Percentiles rank a stretch among this genome's conserved stretches.
phyloP scores from a whole-genome alignment of 2,329 filamentous ascomycete species.

The Stemphylium beticola region DNA sequence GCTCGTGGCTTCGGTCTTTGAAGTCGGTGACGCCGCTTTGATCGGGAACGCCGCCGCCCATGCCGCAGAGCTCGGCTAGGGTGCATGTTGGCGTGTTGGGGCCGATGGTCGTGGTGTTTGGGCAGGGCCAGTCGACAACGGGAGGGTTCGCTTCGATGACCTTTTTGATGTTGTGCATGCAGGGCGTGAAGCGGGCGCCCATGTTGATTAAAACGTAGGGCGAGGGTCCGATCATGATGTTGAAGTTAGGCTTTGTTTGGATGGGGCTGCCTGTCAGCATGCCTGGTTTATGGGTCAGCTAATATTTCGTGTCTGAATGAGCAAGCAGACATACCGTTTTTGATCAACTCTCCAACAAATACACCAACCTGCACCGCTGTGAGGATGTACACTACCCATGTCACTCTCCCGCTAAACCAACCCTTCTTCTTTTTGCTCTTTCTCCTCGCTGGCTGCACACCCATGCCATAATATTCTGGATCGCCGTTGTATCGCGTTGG shows the following conservation, averaged over 20 bases:
- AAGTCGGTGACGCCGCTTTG: slow-evolving; percentile 59
- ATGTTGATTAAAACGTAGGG: slow-evolving; percentile 92
- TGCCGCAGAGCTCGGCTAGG: slow-evolving; percentile 82
- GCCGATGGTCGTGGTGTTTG: slow-evolving; percentile 71
- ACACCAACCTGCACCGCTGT: slow-evolving; percentile 79
- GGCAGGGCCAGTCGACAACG: slow-evolving; percentile 74
- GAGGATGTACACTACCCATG: slow-evolving; percentile 84
- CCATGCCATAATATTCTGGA: slow-evolving; percentile 46
- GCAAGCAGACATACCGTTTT: slow-evolving; percentile 68
- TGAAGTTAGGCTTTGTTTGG: slow-evolving; percentile 83
- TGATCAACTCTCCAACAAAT: slow-evolving; percentile 87
- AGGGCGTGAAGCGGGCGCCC: slow-evolving; percentile 89
- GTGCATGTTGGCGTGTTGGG: slow-evolving; percentile 64
- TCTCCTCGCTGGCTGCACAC: slow-evolving; percentile 17
- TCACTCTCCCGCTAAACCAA: slow-evolving; percentile 65
- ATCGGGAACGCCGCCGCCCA: slow-evolving; percentile 73
- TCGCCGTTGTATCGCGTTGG: slow-evolving; percentile 47
- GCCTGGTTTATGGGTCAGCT: slow-evolving; percentile 53
- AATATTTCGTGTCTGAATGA: neutral
- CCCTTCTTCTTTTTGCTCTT: slow-evolving; percentile 53
- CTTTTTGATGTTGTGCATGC: slow-evolving; percentile 83
- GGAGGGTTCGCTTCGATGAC: slow-evolving; percentile 61
- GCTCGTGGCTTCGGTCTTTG: slow-evolving; percentile 66
- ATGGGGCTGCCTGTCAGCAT: slow-evolving; percentile 79
- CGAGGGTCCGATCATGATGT: slow-evolving; percentile 96